Evolutionary conservation across 2,329 filamentous ascomycete species (phyloP).

Genomic region (Aspergillus japonicus): DNA sequence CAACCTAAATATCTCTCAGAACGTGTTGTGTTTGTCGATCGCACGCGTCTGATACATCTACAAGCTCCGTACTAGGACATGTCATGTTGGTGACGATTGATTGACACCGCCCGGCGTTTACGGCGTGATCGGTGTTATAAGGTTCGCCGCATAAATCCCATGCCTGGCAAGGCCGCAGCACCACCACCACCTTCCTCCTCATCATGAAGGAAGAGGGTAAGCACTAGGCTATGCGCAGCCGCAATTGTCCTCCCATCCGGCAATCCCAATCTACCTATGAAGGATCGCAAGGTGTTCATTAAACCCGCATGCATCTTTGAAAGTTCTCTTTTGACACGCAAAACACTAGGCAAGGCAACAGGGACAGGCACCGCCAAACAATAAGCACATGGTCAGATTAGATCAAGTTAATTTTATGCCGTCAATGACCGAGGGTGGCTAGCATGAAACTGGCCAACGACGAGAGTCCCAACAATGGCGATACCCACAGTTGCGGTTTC

Average conservation of each 20-base stretch:
- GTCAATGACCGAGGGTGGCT: conserved; percentile 40
- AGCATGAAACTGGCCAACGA: conserved; percentile 13
- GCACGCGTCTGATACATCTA: neutral
- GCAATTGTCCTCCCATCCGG: neutral
- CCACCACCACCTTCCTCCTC: neutral
- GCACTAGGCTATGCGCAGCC: neutral
- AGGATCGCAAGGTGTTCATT: neutral
- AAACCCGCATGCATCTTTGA: neutral
- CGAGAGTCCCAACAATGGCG: conserved; percentile 16
- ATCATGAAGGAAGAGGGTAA: neutral
- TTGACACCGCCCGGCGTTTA: too few species aligned
- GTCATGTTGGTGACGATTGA: neutral
- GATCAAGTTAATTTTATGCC: conserved; percentile 58
- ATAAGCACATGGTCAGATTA: conserved; percentile 53
- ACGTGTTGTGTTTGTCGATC: conserved; percentile 1
- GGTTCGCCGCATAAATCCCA: neutral
- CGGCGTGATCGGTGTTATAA: neutral
- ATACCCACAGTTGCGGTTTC: conserved; percentile 21
- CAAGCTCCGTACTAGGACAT: neutral
- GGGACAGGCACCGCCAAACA: neutral
- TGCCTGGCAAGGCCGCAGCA: neutral
- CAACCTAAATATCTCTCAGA: neutral
- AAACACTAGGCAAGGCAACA: neutral
- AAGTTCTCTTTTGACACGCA: neutral
- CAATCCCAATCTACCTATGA: neutral